Evolutionary conservation across 2,329 filamentous ascomycete species (phyloP), one percentile per base, ranked within the genome.

Genomic region (Huntiella abstrusa): DNA sequence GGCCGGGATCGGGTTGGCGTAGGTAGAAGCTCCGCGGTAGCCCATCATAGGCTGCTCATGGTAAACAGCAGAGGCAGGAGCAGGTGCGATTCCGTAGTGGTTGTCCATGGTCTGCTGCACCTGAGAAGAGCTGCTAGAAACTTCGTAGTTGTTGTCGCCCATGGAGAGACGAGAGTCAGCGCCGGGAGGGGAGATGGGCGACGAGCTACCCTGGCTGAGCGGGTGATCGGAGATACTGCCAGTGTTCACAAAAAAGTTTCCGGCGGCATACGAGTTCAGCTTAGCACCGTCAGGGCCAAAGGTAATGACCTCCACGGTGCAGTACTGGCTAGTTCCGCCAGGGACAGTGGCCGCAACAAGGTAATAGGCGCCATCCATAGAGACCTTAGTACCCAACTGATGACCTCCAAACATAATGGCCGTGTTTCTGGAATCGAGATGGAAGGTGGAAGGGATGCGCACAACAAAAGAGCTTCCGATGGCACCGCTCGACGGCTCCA

Each of bases 321-420:
- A 22, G n/a, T 34, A 43, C 15, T 34, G 34, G 17, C 13, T 34
- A 7, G n/a, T 22, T 36, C 66, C 61, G 52, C 68, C 70, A 41
- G 87, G 87, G 32, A 80, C 82, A 48, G 84, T 77, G 36, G 77
- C 75, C 40, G 73, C 75, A 54, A 93, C 68, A 28, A 72, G 71
- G 60, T 91, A 93, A 51, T 6, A n/a, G 12, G 28, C 6, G 8
- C 41, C 41, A 15, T 43, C 41, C 8, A 19, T 17, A 12, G 6
- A n/a, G 41, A 43, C 13, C 17, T 43, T 43, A 13, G 41, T 34
- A 33, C 12, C 32, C 8, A 33, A 17, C 4, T 33, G 10, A 11
- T 43, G 16, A 28, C 34, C 36, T 4, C 43, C 43, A 19, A 49
- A 46, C 10, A 32, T 10, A 8, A 49, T 19, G 2, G 22, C 4